Evolutionary conservation across 2,329 filamentous ascomycete species (phyloP).

Genomic region (Nigrospora sphaerica): DNA sequence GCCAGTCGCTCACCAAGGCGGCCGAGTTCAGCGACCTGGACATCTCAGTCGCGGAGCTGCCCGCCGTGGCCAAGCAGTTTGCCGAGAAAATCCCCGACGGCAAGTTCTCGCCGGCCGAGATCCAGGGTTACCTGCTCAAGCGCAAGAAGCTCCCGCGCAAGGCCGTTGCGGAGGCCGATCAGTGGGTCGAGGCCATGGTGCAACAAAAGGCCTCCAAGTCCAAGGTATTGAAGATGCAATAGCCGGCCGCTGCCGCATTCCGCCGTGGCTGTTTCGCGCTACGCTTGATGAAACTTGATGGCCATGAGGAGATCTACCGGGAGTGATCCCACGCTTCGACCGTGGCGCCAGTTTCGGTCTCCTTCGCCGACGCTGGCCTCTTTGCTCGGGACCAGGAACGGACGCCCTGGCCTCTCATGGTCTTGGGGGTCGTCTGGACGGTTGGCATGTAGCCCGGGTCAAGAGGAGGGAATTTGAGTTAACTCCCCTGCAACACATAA

Average conservation of each 20-base stretch:
- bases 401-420: too few relatives aligned
- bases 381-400: too few relatives aligned
- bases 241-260: neutral
- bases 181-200: conserved; percentile 45
- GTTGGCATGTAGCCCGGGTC: too few relatives aligned
- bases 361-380: too few relatives aligned
- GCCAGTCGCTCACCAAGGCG: conserved; percentile 7
- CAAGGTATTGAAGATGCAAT: conserved; percentile 43
- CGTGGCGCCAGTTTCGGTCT: too few relatives aligned
- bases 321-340: too few relatives aligned
- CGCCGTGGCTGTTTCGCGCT: too few relatives aligned
- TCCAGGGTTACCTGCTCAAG: conserved; percentile 59
- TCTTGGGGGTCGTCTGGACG: too few relatives aligned
- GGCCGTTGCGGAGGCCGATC: conserved; percentile 44
- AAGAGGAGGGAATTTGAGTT: too few relatives aligned
- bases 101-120: conserved; percentile 45
- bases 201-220: conserved; percentile 42
- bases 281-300: too few relatives aligned
- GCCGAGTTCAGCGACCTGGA: conserved; percentile 20
- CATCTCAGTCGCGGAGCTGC: conserved; percentile 31
- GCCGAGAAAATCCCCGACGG: conserved; percentile 34
- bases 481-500: too few relatives aligned
- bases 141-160: conserved; percentile 50
- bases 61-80: conserved; percentile 39
- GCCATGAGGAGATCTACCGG: too few relatives aligned